These are phyloP conservation scores for Cercospora sp. DNA, from an alignment of 2,329 filamentous ascomycete species.

Conservation along the genomic window DNA sequence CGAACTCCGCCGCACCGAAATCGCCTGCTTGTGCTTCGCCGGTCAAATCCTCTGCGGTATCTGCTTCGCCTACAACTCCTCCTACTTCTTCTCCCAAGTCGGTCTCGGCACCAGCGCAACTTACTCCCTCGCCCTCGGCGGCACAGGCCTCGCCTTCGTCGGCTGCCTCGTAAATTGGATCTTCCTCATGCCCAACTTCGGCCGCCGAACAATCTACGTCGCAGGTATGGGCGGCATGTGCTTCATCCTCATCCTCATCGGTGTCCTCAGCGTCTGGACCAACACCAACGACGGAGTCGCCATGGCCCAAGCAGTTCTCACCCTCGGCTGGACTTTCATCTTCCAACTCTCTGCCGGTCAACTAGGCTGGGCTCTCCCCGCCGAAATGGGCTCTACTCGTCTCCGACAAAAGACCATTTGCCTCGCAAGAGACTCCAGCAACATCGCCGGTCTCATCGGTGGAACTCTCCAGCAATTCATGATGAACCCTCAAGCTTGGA, in stretches of 20 bases:
- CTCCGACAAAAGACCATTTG: conserved; percentile 35
- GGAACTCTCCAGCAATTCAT: conserved; percentile 28
- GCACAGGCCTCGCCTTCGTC: conserved; percentile 36
- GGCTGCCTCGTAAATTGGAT: conserved; percentile 39
- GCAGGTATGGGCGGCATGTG: conserved; percentile 28
- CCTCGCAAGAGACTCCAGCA: conserved; percentile 31
- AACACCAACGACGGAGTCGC: conserved; percentile 18
- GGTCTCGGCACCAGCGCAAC: conserved; percentile 35
- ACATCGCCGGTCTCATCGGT: conserved; percentile 29
- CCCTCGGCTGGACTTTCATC: conserved; percentile 26
- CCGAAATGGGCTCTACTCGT: conserved; percentile 33
- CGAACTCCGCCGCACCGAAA: conserved; percentile 41
- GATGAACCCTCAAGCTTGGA: conserved; percentile 34
- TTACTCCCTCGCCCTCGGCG: conserved; percentile 43
- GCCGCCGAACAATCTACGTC: conserved; percentile 41
- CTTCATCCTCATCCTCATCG: conserved; percentile 29
- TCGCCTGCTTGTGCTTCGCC: conserved; percentile 36
- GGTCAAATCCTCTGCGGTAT: conserved; percentile 41
- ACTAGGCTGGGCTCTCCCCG: conserved; percentile 32
- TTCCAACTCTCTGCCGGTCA: conserved; percentile 33
- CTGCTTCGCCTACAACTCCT: conserved; percentile 34
- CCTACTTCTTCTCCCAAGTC: conserved; percentile 43
- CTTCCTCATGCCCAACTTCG: conserved; percentile 37
- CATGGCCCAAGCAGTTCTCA: conserved; percentile 30
- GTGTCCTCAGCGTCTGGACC: conserved; percentile 28